Evolutionary conservation across 2,329 filamentous ascomycete genomes (phyloP).

Genomic region (Aureobasidium sp.): DNA sequence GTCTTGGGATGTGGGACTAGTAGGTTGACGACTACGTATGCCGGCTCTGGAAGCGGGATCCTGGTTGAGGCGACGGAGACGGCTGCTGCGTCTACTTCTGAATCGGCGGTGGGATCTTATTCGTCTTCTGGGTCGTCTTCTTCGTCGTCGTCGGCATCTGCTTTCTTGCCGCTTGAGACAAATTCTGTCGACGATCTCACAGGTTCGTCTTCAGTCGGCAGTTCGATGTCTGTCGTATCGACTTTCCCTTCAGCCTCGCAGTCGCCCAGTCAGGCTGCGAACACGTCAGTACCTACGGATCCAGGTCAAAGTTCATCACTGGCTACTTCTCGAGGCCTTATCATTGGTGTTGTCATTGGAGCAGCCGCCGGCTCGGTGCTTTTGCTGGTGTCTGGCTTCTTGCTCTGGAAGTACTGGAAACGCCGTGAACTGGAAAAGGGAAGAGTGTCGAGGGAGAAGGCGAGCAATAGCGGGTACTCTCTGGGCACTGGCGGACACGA

Average conservation of each 20-base stretch:
- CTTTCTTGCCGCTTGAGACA: background rate
- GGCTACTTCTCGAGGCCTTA: background rate
- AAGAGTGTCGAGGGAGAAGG: background rate
- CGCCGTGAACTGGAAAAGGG: background rate
- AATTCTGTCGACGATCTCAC: background rate
- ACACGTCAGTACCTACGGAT: background rate
- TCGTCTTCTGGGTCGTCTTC: background rate
- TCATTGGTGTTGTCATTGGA: constrained; percentile 5
- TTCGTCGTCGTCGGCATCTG: background rate
- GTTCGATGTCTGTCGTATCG: background rate
- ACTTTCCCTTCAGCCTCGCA: background rate
- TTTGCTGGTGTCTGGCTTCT: background rate
- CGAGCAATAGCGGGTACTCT: background rate
- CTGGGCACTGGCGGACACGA: background rate
- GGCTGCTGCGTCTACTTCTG: too few species aligned
- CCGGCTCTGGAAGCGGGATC: too few species aligned
- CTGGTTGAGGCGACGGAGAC: too few species aligned
- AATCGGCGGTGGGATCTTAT: too few species aligned
- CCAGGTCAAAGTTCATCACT: background rate
- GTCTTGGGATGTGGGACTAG: background rate
- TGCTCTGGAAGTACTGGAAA: background rate
- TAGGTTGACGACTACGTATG: too few species aligned
- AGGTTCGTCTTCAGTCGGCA: background rate
- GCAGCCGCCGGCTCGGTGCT: background rate
- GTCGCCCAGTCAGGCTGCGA: background rate